These are phyloP conservation scores for Pseudevernia furfuracea DNA, from an alignment of 495 filamentous ascomycete genomes.

Conservation along the genomic window DNA sequence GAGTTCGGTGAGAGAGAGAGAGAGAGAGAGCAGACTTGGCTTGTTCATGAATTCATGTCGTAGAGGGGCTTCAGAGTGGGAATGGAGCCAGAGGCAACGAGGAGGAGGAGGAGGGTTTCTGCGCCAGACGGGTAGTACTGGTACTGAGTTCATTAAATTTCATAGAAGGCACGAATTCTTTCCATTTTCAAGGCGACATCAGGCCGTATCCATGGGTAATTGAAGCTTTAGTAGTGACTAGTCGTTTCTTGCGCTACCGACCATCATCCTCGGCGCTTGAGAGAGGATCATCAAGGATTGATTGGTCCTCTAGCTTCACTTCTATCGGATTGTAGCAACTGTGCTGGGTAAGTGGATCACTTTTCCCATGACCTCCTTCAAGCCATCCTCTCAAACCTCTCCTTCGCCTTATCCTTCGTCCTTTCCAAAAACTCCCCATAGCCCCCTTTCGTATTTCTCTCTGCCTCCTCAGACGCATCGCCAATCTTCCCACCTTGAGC, in stretches of 20 bases:
- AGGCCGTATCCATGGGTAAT: not conserved
- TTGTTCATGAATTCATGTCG: not conserved
- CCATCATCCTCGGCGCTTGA: not conserved
- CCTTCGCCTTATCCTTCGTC: conserved; percentile 70
- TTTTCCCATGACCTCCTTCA: not conserved
- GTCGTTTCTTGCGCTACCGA: not conserved
- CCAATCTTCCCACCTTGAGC: conserved; percentile 77
- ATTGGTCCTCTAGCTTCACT: not conserved
- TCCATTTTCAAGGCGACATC: no score
- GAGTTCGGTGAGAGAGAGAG: no score
- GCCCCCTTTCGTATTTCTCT: conserved; percentile 58
- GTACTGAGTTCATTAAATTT: no score
- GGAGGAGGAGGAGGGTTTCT: not conserved
- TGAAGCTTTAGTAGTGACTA: not conserved
- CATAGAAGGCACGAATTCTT: no score
- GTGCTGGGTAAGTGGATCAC: no score
- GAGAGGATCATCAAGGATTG: not conserved
- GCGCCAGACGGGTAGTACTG: not conserved
- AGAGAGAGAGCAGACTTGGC: not conserved
- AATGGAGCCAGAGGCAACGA: not conserved
- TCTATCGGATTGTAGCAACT: not conserved
- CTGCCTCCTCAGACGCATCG: conserved; percentile 74
- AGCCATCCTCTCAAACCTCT: conserved; percentile 62
- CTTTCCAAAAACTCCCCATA: conserved; percentile 71
- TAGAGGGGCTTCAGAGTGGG: not conserved